A percentile compares a stretch with the other conserved stretches of the same genome.
Conservation (phyloP, 2,329 filamentous ascomycete species). For the Rhynchosporium secalis region DNA sequence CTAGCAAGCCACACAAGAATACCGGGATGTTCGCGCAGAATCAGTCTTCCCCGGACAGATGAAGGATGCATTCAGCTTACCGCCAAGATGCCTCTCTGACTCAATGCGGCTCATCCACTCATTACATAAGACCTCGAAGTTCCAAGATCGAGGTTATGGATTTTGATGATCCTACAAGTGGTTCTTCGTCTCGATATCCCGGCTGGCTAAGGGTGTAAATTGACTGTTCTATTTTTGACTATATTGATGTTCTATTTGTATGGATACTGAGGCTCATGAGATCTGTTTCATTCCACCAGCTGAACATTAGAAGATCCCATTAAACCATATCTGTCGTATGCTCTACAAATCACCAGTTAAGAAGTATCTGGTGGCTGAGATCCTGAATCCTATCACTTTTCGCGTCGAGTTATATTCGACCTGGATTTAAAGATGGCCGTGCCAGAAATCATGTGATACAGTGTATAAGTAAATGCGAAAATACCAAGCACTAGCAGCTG, state of each 20-base stretch:
- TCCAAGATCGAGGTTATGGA: slow-evolving; percentile 7
- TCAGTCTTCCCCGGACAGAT: not conserved
- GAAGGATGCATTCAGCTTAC: slow-evolving; percentile 1
- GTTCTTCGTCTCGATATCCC: not conserved
- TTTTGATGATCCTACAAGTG: not conserved
- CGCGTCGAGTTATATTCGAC: not conserved
- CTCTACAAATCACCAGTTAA: not conserved
- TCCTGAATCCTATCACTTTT: slow-evolving; percentile 9
- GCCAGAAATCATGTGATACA: not conserved
- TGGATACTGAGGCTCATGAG: not conserved
- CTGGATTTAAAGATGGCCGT: not conserved
- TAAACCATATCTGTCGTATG: not conserved
- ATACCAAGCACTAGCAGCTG: not conserved
- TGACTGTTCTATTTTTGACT: slow-evolving; percentile 6
- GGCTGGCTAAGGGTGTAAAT: not conserved
- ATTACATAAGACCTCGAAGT: not conserved
- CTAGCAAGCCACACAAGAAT: not conserved
- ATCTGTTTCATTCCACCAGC: not conserved
- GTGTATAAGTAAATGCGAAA: too few relatives aligned
- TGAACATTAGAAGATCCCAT: slow-evolving; percentile 4
- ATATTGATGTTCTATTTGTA: not conserved
- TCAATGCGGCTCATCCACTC: slow-evolving; percentile 3
- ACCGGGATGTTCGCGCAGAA: not conserved
- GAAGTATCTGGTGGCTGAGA: slow-evolving; percentile 1
- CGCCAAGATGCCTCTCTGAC: not conserved